phyloP scores from a whole-genome alignment of 202 grass and related monocot genomes.

The Dendrocalamus latiflorus region DNA sequence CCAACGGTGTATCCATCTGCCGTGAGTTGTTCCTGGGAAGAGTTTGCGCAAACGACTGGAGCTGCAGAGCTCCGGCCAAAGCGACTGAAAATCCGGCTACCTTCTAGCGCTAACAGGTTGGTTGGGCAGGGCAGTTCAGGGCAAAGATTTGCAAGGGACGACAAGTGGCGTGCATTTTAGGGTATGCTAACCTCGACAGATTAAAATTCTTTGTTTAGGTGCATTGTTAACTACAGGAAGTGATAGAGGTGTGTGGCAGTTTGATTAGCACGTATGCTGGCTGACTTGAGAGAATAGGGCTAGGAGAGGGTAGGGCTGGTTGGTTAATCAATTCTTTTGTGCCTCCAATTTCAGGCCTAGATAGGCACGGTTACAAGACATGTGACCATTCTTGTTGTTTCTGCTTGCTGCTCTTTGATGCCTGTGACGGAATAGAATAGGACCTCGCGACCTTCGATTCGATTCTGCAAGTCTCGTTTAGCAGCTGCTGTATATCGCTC shows the following conservation, averaged over 20 bases:
- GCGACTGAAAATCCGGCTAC: slow-evolving; percentile 61
- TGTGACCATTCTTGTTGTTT: slow-evolving; percentile 24
- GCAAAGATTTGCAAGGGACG: slow-evolving; percentile 30
- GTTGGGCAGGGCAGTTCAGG: slow-evolving; percentile 31
- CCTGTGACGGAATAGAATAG: slow-evolving; percentile 3
- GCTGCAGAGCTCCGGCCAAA: slow-evolving; percentile 40
- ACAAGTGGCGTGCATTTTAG: slow-evolving; percentile 34
- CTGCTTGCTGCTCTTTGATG: slow-evolving; percentile 35
- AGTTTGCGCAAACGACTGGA: not conserved
- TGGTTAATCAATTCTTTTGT: no score
- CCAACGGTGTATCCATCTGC: slow-evolving; percentile 10
- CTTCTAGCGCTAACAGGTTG: slow-evolving; percentile 14
- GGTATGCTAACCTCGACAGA: slow-evolving; percentile 44
- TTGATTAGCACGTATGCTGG: no score
- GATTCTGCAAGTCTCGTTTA: slow-evolving; percentile 11
- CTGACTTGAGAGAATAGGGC: no score
- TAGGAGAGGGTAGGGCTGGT: no score
- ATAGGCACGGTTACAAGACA: no score
- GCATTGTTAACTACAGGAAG: slow-evolving; percentile 44
- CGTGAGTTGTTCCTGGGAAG: slow-evolving; percentile 17
- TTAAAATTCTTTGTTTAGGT: no score
- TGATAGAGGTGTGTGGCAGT: no score
- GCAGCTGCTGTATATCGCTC: slow-evolving; percentile 19
- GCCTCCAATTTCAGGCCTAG: no score
- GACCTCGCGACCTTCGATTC: not conserved